Percentiles rank a stretch among this genome's conserved stretches.
phyloP scores from a whole-genome alignment of 352 stramenopile species.

The Peronospora belbahrii region DNA sequence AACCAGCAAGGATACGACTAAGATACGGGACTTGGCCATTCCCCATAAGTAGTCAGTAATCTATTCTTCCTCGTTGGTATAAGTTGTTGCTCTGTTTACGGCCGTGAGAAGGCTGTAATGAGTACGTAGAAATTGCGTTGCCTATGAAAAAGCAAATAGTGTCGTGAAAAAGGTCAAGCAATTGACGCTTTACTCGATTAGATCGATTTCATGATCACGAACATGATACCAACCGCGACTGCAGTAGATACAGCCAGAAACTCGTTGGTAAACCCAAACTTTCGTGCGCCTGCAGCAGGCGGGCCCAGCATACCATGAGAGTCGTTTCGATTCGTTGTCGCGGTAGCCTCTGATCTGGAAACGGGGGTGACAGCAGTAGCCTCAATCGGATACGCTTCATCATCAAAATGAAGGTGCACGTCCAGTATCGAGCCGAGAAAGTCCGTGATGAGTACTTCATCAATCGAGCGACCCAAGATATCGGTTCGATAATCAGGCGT shows the following conservation, averaged over 20 bases:
- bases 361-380: constrained; percentile 3
- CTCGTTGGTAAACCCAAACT: constrained; percentile 40
- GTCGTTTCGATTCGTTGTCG: background rate
- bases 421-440: constrained; percentile 86
- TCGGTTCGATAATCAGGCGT: constrained; percentile 73
- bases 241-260: constrained; percentile 28
- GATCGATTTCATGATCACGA: constrained; percentile 36
- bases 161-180: background rate
- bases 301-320: background rate
- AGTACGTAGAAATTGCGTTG: background rate
- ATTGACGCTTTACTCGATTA: constrained; percentile 10
- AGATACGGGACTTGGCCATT: background rate
- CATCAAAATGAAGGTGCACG: constrained; percentile 59
- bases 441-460: constrained; percentile 76
- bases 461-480: constrained; percentile 60
- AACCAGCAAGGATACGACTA: constrained; percentile 20
- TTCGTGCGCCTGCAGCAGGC: background rate
- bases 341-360: background rate
- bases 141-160: constrained; percentile 1
- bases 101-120: background rate
- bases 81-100: constrained; percentile 9
- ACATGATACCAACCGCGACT: constrained; percentile 16
- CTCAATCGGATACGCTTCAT: constrained; percentile 72
- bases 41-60: constrained; percentile 21
- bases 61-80: constrained; percentile 21